Percentiles rank a stretch among this genome's conserved stretches.
Conservation (phyloP, 2,329 filamentous ascomycete species). For the Cladosporium cucumerinum region DNA sequence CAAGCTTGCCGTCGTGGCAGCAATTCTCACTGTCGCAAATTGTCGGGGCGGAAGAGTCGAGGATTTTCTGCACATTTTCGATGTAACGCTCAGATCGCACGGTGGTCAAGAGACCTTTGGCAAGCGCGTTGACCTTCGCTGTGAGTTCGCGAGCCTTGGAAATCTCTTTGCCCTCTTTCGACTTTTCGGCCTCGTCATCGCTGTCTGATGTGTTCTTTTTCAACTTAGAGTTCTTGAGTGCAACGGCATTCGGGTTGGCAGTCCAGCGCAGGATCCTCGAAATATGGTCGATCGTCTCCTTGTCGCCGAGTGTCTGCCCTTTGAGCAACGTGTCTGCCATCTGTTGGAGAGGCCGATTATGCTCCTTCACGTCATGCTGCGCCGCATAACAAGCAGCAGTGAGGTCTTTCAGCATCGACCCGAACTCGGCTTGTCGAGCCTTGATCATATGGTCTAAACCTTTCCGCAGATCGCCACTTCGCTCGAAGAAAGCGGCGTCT, state of each 20-base stretch:
- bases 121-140: conserved; percentile 18
- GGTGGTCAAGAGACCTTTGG: conserved; percentile 22
- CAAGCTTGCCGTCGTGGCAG: neutral
- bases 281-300: neutral
- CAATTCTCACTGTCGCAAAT: neutral
- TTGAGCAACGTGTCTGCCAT: neutral
- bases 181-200: neutral
- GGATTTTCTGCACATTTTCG: conserved; percentile 20
- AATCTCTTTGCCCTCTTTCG: neutral
- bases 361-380: neutral
- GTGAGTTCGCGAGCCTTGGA: neutral
- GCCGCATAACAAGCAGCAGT: neutral
- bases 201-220: neutral
- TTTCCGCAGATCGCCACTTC: neutral
- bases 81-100: conserved; percentile 27
- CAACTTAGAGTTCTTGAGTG: neutral
- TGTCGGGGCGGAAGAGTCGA: neutral
- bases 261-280: neutral
- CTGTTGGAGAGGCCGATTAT: neutral
- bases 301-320: neutral
- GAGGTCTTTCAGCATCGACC: neutral
- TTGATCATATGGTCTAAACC: conserved; percentile 19
- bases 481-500: conserved; percentile 30
- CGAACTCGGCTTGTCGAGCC: conserved; percentile 17
- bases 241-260: neutral